Conservation (phyloP, 768 basidiomycete species). For the Polyporus arcularius region DNA sequence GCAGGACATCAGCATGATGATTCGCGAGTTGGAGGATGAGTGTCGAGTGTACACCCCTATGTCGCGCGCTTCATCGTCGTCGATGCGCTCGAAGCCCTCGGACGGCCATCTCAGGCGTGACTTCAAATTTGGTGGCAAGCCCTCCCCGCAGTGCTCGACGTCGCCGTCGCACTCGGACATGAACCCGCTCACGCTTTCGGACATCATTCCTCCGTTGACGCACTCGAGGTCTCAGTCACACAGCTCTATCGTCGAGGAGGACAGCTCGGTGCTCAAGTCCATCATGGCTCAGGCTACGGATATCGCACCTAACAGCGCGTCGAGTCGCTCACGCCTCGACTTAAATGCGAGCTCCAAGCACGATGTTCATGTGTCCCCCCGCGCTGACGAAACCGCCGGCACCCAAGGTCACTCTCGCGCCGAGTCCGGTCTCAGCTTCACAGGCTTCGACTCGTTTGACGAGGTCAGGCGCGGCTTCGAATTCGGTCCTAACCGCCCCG, state of each 20-base stretch:
- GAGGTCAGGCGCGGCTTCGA: slow-evolving; percentile 82
- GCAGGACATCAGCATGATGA: slow-evolving; percentile 24
- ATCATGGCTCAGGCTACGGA: slow-evolving; percentile 25
- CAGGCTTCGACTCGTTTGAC: slow-evolving; percentile 72
- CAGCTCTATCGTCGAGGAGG: slow-evolving; percentile 35
- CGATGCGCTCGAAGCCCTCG: slow-evolving; percentile 49
- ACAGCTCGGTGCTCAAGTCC: slow-evolving; percentile 31
- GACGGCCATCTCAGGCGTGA: slow-evolving; percentile 68
- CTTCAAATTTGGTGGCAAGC: slow-evolving; percentile 73
- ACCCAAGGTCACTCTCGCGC: slow-evolving; percentile 37
- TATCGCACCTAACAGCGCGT: slow-evolving; percentile 27
- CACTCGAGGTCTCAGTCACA: slow-evolving; percentile 52
- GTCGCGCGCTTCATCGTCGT: slow-evolving; percentile 25
- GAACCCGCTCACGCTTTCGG: slow-evolving; percentile 47
- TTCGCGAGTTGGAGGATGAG: slow-evolving; percentile 33
- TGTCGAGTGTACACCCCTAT: slow-evolving; percentile 34
- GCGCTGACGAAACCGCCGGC: slow-evolving; percentile 37
- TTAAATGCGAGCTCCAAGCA: slow-evolving; percentile 48
- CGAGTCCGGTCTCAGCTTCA: slow-evolving; percentile 63
- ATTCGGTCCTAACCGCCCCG: slow-evolving; percentile 59
- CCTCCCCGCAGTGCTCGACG: slow-evolving; percentile 11
- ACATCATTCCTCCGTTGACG: slow-evolving; percentile 71
- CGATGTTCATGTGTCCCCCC: slow-evolving; percentile 30
- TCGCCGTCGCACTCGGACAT: not conserved
- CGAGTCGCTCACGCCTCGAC: slow-evolving; percentile 36